These are phyloP conservation scores for Primulina huaijiensis DNA, from an alignment of 257 asterid species.

Conservation along the genomic window DNA sequence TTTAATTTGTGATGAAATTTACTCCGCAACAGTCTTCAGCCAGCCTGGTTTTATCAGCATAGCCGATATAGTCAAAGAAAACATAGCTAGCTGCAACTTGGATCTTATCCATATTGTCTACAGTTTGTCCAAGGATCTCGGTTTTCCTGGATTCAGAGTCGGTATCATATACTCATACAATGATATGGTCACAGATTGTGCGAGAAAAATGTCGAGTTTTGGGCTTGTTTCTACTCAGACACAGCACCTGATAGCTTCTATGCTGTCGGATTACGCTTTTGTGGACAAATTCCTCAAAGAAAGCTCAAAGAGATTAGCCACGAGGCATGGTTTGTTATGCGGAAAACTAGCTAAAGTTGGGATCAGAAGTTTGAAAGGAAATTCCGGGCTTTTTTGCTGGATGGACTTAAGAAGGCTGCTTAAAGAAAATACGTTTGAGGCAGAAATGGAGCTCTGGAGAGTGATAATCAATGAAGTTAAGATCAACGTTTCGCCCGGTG, in stretches of 20 bases:
- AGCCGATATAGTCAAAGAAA: slow-evolving; percentile 59
- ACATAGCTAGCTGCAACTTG: slow-evolving; percentile 27
- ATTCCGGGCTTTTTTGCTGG: slow-evolving; percentile 68
- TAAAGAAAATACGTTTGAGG: slow-evolving; percentile 45
- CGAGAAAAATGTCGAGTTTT: slow-evolving; percentile 83
- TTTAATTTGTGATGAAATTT: slow-evolving; percentile 75
- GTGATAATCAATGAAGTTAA: slow-evolving; percentile 58
- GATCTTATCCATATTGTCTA: slow-evolving; percentile 71
- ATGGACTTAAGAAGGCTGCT: slow-evolving; percentile 65
- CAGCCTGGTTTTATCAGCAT: slow-evolving; percentile 62
- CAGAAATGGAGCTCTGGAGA: slow-evolving; percentile 64
- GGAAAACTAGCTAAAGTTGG: slow-evolving; percentile 54
- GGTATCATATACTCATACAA: slow-evolving; percentile 78
- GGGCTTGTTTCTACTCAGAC: slow-evolving; percentile 84
- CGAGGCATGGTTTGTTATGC: slow-evolving; percentile 40
- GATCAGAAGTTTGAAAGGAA: slow-evolving; percentile 49
- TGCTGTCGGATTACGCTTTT: slow-evolving; percentile 61
- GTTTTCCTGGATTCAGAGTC: slow-evolving; percentile 81
- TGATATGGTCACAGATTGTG: slow-evolving; percentile 46
- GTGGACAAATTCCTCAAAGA: slow-evolving; percentile 42
- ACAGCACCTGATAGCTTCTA: slow-evolving; percentile 58
- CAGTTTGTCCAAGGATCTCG: slow-evolving; percentile 80
- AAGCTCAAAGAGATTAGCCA: slow-evolving; percentile 47
- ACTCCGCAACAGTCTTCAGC: slow-evolving; percentile 78
- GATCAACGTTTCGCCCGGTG: slow-evolving; percentile 84